These are phyloP conservation scores for Globisporangium barbulae DNA, from an alignment of 352 stramenopile species.

Conservation along the genomic window DNA sequence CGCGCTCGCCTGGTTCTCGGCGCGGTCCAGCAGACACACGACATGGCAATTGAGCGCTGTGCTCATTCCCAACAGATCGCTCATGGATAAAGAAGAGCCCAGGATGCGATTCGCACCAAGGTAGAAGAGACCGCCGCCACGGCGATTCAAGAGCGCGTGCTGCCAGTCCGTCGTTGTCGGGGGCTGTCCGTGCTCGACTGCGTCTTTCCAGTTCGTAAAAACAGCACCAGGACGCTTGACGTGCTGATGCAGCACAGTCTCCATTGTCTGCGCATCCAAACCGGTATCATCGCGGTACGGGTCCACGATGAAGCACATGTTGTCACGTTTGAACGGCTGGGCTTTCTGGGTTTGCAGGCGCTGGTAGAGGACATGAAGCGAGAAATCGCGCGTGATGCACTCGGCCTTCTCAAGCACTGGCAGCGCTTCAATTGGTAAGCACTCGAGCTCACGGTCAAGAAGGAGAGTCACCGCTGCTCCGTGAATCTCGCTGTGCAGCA, in stretches of 20 bases:
- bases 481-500: constrained; percentile 38
- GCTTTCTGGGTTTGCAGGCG: constrained; percentile 45
- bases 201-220: constrained; percentile 57
- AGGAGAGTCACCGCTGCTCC: constrained; percentile 52
- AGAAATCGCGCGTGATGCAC: constrained; percentile 62
- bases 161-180: constrained; percentile 73
- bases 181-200: constrained; percentile 51
- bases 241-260: constrained; percentile 39
- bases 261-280: constrained; percentile 38
- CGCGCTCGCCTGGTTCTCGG: constrained; percentile 69
- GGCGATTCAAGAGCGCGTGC: constrained; percentile 47
- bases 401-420: constrained; percentile 41
- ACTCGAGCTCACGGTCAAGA: constrained; percentile 44
- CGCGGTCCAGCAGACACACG: constrained; percentile 72
- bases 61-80: constrained; percentile 68
- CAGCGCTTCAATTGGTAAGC: constrained; percentile 54
- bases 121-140: constrained; percentile 63
- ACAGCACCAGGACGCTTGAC: constrained; percentile 24
- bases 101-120: constrained; percentile 66
- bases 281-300: constrained; percentile 50
- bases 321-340: constrained; percentile 48
- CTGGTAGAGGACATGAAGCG: constrained; percentile 64
- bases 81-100: constrained; percentile 39
- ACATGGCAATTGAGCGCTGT: constrained; percentile 57
- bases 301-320: constrained; percentile 67